These are phyloP conservation scores for Pezicula radicicola DNA, from an alignment of 2,329 filamentous ascomycete species.

Conservation along the genomic window DNA sequence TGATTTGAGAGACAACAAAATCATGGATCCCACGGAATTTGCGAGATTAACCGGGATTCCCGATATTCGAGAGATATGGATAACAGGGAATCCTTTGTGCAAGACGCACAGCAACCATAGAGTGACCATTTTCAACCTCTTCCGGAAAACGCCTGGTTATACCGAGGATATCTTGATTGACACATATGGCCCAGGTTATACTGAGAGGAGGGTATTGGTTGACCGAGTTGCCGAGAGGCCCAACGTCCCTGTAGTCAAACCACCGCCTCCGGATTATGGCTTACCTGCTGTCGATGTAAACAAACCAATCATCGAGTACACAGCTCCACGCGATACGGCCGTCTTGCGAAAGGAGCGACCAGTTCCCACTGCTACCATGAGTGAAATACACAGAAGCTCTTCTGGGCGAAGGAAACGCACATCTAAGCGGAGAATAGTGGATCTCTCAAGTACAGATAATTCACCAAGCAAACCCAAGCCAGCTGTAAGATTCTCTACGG, in stretches of 20 bases:
- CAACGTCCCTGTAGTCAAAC: conserved; percentile 74
- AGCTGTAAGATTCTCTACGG: conserved; percentile 16
- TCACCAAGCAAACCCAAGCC: conserved; percentile 21
- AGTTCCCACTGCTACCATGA: conserved; percentile 48
- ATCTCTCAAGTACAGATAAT: conserved; percentile 49
- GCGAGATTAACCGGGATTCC: conserved; percentile 87
- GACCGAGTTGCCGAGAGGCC: conserved; percentile 77
- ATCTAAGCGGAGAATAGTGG: conserved; percentile 62
- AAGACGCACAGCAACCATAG: conserved; percentile 84
- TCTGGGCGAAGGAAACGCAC: conserved; percentile 56
- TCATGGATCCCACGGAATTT: conserved; percentile 88
- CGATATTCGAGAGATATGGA: conserved; percentile 88
- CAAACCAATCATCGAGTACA: conserved; percentile 61
- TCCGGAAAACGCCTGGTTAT: conserved; percentile 85
- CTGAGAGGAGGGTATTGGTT: conserved; percentile 79
- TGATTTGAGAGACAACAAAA: conserved; percentile 84
- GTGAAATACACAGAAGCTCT: conserved; percentile 55
- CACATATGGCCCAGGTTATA: conserved; percentile 75
- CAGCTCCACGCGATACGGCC: conserved; percentile 42
- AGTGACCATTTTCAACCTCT: conserved; percentile 92
- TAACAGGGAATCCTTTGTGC: conserved; percentile 87
- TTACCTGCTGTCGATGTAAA: conserved; percentile 62
- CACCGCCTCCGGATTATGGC: conserved; percentile 55
- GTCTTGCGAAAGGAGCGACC: conserved; percentile 58
- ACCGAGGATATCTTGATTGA: conserved; percentile 90